phyloP scores from a whole-genome alignment of 768 basidiomycete genomes.

The Leucosporidium scottii region DNA sequence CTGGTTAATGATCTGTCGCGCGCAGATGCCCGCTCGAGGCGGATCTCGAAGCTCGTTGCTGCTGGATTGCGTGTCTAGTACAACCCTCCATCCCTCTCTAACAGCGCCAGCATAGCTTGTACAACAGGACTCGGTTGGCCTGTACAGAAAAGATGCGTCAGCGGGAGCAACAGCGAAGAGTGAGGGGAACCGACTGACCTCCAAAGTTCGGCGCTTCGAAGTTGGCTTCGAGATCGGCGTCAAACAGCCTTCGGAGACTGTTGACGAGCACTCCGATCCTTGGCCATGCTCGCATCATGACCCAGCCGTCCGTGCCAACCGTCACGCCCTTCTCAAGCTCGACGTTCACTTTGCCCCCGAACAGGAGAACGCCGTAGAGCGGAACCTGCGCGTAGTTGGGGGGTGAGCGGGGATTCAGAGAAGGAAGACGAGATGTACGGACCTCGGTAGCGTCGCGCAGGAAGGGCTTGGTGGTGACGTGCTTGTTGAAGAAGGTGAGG shows the following conservation, averaged over 20 bases:
- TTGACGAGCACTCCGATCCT: slow-evolving; percentile 84
- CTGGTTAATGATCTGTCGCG: too few species aligned
- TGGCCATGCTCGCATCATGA: slow-evolving; percentile 75
- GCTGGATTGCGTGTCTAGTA: background rate
- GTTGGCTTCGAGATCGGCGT: slow-evolving; percentile 58
- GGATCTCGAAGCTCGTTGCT: too few species aligned
- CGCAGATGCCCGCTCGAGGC: too few species aligned
- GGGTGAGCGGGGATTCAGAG: background rate
- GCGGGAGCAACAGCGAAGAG: background rate
- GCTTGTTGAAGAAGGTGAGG: slow-evolving; percentile 73
- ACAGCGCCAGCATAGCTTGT: slow-evolving; percentile 44
- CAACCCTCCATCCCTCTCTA: slow-evolving; percentile 41
- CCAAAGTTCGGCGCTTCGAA: slow-evolving; percentile 53
- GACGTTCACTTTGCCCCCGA: slow-evolving; percentile 70
- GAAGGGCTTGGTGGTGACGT: slow-evolving; percentile 73
- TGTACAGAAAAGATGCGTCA: slow-evolving; percentile 44
- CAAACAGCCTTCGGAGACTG: slow-evolving; percentile 67
- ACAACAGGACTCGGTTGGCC: slow-evolving; percentile 53
- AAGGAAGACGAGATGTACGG: slow-evolving; percentile 21
- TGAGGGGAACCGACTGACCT: slow-evolving; percentile 8
- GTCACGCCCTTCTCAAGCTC: slow-evolving; percentile 76
- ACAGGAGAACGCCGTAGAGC: slow-evolving; percentile 73
- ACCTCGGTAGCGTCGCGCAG: slow-evolving; percentile 83
- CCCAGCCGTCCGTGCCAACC: slow-evolving; percentile 46
- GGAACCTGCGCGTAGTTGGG: slow-evolving; percentile 55